A percentile compares a stretch with the other conserved stretches of the same genome.
These are phyloP conservation scores for Thalassiosira exigua DNA, from an alignment of 352 stramenopile species.

Conservation along the genomic window DNA sequence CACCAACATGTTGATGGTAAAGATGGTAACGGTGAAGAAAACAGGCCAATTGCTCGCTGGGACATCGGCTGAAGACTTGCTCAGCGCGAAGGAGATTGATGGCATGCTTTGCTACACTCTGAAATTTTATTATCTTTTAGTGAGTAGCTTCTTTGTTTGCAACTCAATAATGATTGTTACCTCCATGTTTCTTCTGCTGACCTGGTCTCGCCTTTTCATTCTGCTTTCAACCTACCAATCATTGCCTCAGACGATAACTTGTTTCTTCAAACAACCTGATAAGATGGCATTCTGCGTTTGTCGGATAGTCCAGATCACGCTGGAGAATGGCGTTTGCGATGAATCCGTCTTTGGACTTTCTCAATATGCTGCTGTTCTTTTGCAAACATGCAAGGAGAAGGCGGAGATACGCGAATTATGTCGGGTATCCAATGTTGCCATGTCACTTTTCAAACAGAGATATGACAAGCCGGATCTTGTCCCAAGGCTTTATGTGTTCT, in stretches of 20 bases:
- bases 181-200: no score
- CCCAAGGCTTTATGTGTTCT: conserved; percentile 30
- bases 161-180: no score
- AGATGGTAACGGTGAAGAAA: conserved; percentile 18
- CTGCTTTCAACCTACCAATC: neutral
- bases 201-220: no score
- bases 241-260: neutral
- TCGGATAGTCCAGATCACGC: conserved; percentile 23
- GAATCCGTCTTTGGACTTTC: conserved; percentile 37
- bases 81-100: conserved; percentile 21
- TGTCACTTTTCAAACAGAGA: conserved; percentile 31
- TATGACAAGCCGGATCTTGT: conserved; percentile 30
- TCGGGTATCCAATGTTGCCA: conserved; percentile 25
- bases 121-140: conserved; percentile 37
- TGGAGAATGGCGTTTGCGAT: conserved; percentile 36
- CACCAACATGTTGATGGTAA: neutral
- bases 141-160: no score
- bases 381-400: neutral
- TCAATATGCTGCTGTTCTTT: conserved; percentile 30
- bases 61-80: no score
- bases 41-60: no score
- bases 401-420: conserved; percentile 21
- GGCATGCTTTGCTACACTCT: conserved; percentile 5
- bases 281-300: neutral
- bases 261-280: neutral